A percentile compares a stretch with the other conserved stretches of the same genome.
Conservation (phyloP, 2,329 filamentous ascomycete species). For the Trichoderma citrinoviride region DNA sequence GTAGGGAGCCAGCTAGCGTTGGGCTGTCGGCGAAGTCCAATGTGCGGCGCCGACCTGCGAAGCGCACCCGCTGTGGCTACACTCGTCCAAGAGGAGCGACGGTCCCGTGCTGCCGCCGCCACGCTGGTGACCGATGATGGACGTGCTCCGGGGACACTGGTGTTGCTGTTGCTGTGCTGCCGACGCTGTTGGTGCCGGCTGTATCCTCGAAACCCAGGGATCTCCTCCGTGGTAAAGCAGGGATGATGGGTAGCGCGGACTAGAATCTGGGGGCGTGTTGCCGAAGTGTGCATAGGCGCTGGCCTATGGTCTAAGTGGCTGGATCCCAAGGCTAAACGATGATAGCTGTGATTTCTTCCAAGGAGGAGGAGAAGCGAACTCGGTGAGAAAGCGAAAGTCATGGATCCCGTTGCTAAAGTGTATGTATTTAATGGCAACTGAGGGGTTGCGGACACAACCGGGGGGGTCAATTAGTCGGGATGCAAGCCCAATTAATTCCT, state of each 20-base stretch:
- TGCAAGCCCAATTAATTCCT: constrained; percentile 21
- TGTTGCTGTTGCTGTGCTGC: constrained; percentile 10
- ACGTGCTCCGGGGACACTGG: constrained; percentile 11
- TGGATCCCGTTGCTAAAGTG: constrained; percentile 40
- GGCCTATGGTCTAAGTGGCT: constrained; percentile 20
- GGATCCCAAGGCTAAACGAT: constrained; percentile 26
- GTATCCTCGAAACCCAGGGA: neutral
- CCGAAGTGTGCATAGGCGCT: constrained; percentile 26
- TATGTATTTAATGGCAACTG: constrained; percentile 35
- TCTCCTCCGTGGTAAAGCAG: constrained; percentile 22
- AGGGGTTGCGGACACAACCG: constrained; percentile 35
- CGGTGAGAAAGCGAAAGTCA: constrained; percentile 40
- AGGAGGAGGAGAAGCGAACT: constrained; percentile 39
- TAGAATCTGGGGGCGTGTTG: constrained; percentile 27
- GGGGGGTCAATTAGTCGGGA: constrained; percentile 16
- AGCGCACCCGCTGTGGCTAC: constrained; percentile 5
- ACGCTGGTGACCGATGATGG: constrained; percentile 7
- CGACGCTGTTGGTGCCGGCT: constrained; percentile 7
- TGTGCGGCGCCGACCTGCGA: constrained; percentile 16
- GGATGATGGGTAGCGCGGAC: constrained; percentile 28
- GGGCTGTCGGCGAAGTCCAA: constrained; percentile 16
- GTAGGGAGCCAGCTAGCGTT: constrained; percentile 28
- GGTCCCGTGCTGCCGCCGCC: constrained; percentile 18
- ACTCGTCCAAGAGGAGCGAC: constrained; percentile 13
- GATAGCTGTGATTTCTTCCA: constrained; percentile 36